These are phyloP conservation scores for Bolboschoenus planiculmis DNA, from an alignment of 176 grass and related monocot species.

Conservation along the genomic window DNA sequence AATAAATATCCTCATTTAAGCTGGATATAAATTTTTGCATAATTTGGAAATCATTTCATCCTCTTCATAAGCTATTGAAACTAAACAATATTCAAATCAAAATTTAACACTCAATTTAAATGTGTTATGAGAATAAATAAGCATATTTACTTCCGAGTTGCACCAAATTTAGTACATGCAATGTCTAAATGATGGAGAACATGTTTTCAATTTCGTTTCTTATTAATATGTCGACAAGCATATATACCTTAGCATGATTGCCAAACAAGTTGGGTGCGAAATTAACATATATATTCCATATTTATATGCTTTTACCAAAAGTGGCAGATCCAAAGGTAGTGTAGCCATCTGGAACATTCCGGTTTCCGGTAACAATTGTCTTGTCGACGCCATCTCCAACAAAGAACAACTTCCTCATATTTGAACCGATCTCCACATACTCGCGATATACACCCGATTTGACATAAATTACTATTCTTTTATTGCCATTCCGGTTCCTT, in stretches of 20 bases:
- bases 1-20: too few species aligned
- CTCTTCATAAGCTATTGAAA: too few species aligned
- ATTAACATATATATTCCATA: neutral
- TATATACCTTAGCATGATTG: neutral
- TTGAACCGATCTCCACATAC: slow-evolving; percentile 11
- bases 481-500: neutral
- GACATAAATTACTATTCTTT: slow-evolving; percentile 14
- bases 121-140: too few species aligned
- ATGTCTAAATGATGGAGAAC: too few species aligned
- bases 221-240: neutral
- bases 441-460: slow-evolving; percentile 27
- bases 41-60: too few species aligned
- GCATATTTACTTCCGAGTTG: too few species aligned
- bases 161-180: too few species aligned
- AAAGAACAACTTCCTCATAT: slow-evolving; percentile 24
- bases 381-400: slow-evolving; percentile 32
- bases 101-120: too few species aligned
- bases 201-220: neutral
- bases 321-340: slow-evolving; percentile 33
- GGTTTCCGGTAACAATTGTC: slow-evolving; percentile 21
- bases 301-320: neutral
- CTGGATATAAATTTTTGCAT: too few species aligned
- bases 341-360: slow-evolving; percentile 30
- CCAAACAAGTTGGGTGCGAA: neutral
- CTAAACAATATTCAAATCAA: too few species aligned